Evolutionary conservation across 2,329 filamentous ascomycete genomes (phyloP).

Genomic region (Diplodia corticola): DNA sequence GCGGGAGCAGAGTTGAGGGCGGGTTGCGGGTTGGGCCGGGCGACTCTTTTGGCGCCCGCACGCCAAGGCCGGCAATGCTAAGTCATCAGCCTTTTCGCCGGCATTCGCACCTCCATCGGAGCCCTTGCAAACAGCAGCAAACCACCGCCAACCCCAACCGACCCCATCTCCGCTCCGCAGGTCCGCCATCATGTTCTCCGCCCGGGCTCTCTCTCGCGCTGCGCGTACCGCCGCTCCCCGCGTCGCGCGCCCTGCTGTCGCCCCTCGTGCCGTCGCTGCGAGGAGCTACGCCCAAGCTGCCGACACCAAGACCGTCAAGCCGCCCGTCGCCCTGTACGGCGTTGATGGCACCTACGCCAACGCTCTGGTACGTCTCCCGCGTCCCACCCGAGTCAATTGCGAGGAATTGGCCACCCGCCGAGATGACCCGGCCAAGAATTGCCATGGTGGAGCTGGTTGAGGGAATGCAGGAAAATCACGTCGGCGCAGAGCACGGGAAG

Average conservation of each 20-base stretch:
- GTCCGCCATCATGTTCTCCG: constrained; percentile 53
- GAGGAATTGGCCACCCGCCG: constrained; percentile 10
- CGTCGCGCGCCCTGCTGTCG: constrained; percentile 51
- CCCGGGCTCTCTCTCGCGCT: constrained; percentile 57
- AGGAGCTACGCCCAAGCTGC: constrained; percentile 73
- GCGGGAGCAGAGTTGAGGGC: background rate
- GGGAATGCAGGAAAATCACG: constrained; percentile 4
- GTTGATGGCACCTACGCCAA: constrained; percentile 97
- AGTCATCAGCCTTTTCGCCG: constrained; percentile 24
- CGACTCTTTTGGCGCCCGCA: background rate
- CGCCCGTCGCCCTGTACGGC: constrained; percentile 89
- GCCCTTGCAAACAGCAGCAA: constrained; percentile 7
- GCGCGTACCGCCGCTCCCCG: constrained; percentile 58
- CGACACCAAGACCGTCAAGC: constrained; percentile 63
- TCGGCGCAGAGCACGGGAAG: background rate
- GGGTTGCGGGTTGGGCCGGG: background rate
- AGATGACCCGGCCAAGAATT: constrained; percentile 17
- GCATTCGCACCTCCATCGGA: constrained; percentile 21
- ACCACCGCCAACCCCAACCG: constrained; percentile 20
- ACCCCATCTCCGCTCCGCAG: constrained; percentile 21
- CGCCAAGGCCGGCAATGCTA: constrained; percentile 19
- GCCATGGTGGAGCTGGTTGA: background rate
- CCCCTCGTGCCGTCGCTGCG: constrained; percentile 59
- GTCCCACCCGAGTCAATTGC: background rate
- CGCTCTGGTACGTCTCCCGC: constrained; percentile 76